phyloP scores from a whole-genome alignment of 2,329 filamentous ascomycete genomes.

The Fusarium staphyleae region DNA sequence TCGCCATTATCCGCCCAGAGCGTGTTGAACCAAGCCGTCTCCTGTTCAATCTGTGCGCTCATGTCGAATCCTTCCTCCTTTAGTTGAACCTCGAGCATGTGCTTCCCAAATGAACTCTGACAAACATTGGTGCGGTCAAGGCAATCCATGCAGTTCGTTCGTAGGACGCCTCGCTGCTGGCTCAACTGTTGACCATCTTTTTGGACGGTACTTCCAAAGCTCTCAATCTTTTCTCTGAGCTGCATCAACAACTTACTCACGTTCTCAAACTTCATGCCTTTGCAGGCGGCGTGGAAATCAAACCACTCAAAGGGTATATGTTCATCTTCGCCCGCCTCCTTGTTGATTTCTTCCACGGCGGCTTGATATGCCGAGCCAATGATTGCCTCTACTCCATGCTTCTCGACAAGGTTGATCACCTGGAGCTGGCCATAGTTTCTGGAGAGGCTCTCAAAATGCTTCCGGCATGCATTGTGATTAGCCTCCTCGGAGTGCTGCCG shows the following conservation, averaged over 20 bases:
- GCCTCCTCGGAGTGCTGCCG: constrained; percentile 81
- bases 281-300: constrained; percentile 91
- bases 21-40: constrained; percentile 92
- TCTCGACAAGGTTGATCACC: constrained; percentile 85
- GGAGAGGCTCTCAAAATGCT: constrained; percentile 76
- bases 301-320: constrained; percentile 85
- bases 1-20: constrained; percentile 98
- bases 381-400: constrained; percentile 79
- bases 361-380: constrained; percentile 81
- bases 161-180: constrained; percentile 76
- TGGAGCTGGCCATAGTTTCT: constrained; percentile 79
- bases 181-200: constrained; percentile 51
- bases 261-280: constrained; percentile 98
- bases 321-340: constrained; percentile 57
- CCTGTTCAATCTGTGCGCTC: constrained; percentile 76
- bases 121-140: constrained; percentile 95
- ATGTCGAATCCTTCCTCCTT: constrained; percentile 78
- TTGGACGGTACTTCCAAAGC: constrained; percentile 74
- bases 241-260: constrained; percentile 79
- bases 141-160: constrained; percentile 99
- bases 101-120: constrained; percentile 87
- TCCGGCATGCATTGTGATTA: constrained; percentile 79
- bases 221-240: constrained; percentile 71
- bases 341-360: constrained; percentile 71
- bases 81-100: constrained; percentile 81